Base-by-base conservation (phyloP, 1,284 basidiomycete genomes). In the Melampsora americana region DNA sequence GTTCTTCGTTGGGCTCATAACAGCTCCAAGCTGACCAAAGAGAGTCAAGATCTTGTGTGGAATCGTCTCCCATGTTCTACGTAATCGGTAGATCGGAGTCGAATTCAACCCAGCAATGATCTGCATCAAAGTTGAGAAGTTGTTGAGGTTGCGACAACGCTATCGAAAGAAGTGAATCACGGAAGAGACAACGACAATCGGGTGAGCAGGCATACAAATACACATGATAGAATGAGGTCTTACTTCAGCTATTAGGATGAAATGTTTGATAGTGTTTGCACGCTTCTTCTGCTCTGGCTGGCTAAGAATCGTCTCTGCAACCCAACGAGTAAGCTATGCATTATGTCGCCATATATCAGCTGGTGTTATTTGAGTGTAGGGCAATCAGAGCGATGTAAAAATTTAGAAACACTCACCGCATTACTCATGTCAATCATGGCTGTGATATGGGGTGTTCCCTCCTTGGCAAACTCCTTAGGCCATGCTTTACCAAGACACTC, bases 41-140 rank as follows among this genome's bases (percentile, higher is more conserved):
- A 85, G 78, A 5, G 80, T 74, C n/a, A 82, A 74, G 28, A 83
- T 82, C 77, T 86, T 85, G 0, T 82, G 80, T 35, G 81, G 82
- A 72, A 86, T 79, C 83, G 90, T 89, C 79, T 95, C 93, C 96
- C 96, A 99, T 2, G 96, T 98, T 68, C 93, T 88, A 81, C 94
- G 93, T 78, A 99, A 84, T 12, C 96, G 88, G 78, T 92, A 88
- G 78, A 99, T 94, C 5, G 94, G 93, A 42, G 94, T 92, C 9
- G 92, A 94, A 80, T 97, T 97, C 69, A 99, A 86, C 1, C 94
- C 96, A 4, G 94, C 95, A 12, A 96, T 89, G 74, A 99, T 93
- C 39, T 95, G 93, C 81, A 93, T 93, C 89, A 98, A 91, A 16
- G 91, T 92, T 16, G 94, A 95, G 84, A 93, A 99, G 84, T 99